Percentiles rank a stretch among this genome's conserved stretches.
phyloP scores from a whole-genome alignment of 495 filamentous ascomycete genomes.

The Penicillium cataractarum region DNA sequence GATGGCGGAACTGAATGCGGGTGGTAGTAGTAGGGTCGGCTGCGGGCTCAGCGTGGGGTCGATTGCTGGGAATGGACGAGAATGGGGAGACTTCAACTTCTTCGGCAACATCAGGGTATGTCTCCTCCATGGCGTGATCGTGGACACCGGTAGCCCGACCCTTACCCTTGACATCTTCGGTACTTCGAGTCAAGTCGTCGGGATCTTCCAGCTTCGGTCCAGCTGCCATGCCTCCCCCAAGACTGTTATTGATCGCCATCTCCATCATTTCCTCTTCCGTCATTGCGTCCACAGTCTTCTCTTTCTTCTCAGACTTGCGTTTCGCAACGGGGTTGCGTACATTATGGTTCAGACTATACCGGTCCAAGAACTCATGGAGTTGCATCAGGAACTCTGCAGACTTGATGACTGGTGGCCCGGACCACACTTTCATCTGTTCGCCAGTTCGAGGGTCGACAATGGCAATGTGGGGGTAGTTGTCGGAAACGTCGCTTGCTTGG shows the following conservation, averaged over 20 bases:
- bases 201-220: conserved; percentile 65
- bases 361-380: conserved; percentile 91
- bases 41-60: conserved; percentile 76
- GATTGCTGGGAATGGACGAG: conserved; percentile 65
- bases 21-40: conserved; percentile 71
- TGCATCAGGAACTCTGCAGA: conserved; percentile 84
- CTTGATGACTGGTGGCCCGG: conserved; percentile 75
- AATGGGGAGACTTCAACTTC: conserved; percentile 55
- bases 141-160: conserved; percentile 53
- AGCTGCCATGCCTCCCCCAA: conserved; percentile 48
- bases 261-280: conserved; percentile 97
- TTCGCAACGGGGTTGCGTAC: conserved; percentile 91
- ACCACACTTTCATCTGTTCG: conserved; percentile 97
- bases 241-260: conserved; percentile 86
- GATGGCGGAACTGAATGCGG: conserved; percentile 86
- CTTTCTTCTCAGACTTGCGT: conserved; percentile 71
- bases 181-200: conserved; percentile 76
- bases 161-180: conserved; percentile 65
- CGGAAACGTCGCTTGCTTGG: conserved; percentile 65
- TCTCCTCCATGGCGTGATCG: conserved; percentile 40
- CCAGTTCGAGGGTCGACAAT: conserved; percentile 95
- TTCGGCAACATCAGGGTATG: conserved; percentile 14
- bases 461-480: conserved; percentile 91
- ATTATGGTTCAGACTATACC: conserved; percentile 84
- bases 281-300: conserved; percentile 80